A percentile compares a stretch with the other conserved stretches of the same genome.
Evolutionary conservation across 108 stramenopile species (phyloP).

Genomic region (Fragilaria radians): DNA sequence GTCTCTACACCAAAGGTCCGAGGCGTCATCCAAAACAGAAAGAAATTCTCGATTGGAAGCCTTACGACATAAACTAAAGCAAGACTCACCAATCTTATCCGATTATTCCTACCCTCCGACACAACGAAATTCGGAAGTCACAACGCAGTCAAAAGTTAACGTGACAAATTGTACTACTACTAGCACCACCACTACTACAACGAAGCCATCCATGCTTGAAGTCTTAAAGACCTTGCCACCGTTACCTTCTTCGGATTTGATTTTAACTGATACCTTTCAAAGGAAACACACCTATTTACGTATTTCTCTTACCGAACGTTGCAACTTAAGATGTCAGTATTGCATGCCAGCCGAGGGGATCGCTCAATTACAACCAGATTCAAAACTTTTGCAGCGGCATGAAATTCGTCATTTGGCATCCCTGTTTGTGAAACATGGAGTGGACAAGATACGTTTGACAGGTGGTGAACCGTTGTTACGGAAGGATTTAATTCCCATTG

Average conservation of each 20-base stretch:
- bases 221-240: neutral
- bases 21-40: no score
- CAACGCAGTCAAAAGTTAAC: neutral
- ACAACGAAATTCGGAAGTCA: neutral
- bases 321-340: conserved; percentile 95
- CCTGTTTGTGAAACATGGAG: conserved; percentile 77
- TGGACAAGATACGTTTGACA: conserved; percentile 78
- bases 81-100: neutral
- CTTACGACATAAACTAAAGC: neutral
- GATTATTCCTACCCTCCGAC: neutral
- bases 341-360: conserved; percentile 99
- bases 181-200: no score
- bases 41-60: neutral
- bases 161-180: neutral
- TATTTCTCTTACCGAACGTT: conserved; percentile 93
- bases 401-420: conserved; percentile 80
- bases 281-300: conserved; percentile 93
- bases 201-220: neutral
- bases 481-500: conserved; percentile 64
- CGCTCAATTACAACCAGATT: conserved; percentile 50
- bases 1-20: neutral
- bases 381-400: conserved; percentile 61
- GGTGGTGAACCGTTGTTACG: conserved; percentile 95
- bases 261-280: conserved; percentile 76
- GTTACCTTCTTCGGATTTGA: neutral